Base-by-base conservation (phyloP, 1,284 basidiomycete species). In the Boletus coffeatus region DNA sequence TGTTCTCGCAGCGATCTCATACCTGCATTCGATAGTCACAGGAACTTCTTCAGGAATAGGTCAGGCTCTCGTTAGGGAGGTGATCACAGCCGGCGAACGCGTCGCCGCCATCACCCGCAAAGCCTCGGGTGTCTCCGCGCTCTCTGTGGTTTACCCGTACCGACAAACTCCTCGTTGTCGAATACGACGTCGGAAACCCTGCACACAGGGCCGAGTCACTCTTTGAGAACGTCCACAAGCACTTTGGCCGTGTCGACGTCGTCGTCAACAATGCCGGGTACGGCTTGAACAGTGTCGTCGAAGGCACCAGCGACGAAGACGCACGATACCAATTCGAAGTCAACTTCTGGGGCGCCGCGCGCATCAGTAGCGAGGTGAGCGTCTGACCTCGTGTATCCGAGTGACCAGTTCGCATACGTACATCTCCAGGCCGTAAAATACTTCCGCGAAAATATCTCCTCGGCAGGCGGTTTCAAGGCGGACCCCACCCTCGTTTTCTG, bases 211-310 rank as follows among this genome's bases (percentile, higher is more conserved):
- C 77, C 32, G 56, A 53, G 2, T 66, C 56, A 1, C 79, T 76
- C 2, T 81, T 82, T 55, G 67, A 68, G 5, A 66, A 66, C 14
- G 73, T 75, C 8, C 69, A 72, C 56, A 62, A 64, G 1, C 61
- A 65, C 16, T 81, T 80, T 63, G 80, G 78, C 6, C 72, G 77
- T n/a, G 62, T 80, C n/a, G 79, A 81, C 59, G 74, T 81, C 14
- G 76, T 81, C 6, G 73, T 78, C 62, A 81, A 80, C 68, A 82
- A 81, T 57, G 80, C 80, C 0, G 72, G 73, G 4, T 73, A 69
- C 18, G 66, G 70, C 2, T 29, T 74, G 56, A 65, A 58, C 29
- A 64, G 70, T n/a, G 65, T 74, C 56, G 63, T 74, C 3, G 73
- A 74, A 34, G 52, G 56, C 1, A 60, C 69, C 13, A 69, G 57